Conservation (phyloP, 2,329 filamentous ascomycete species). For the Pseudopithomyces chartarum region DNA sequence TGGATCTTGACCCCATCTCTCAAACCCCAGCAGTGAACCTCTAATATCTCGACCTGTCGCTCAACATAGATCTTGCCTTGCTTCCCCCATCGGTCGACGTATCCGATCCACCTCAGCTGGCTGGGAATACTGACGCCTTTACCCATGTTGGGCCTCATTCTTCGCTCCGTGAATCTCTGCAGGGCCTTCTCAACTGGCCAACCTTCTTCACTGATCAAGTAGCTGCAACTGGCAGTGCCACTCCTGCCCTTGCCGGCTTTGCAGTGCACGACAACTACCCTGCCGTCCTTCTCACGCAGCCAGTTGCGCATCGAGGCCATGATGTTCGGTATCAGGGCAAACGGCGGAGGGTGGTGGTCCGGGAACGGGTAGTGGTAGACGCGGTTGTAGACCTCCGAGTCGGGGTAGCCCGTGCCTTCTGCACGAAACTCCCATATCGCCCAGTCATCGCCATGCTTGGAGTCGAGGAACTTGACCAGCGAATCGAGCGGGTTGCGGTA, state of each 20-base stretch:
- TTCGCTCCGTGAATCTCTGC: constrained; percentile 73
- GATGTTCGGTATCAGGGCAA: constrained; percentile 83
- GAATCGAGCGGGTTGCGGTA: constrained; percentile 92
- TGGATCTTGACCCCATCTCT: constrained; percentile 85
- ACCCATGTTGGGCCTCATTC: constrained; percentile 90
- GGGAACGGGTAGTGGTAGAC: constrained; percentile 95
- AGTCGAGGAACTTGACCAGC: constrained; percentile 85
- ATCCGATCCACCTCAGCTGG: constrained; percentile 84
- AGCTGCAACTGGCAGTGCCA: constrained; percentile 85
- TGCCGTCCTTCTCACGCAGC: constrained; percentile 59
- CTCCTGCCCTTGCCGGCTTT: constrained; percentile 96
- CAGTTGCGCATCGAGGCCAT: constrained; percentile 93
- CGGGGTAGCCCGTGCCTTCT: constrained; percentile 94
- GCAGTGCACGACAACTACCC: constrained; percentile 92
- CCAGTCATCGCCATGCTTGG: constrained; percentile 80
- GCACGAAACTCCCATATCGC: constrained; percentile 97
- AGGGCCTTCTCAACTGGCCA: constrained; percentile 69
- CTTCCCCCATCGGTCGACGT: constrained; percentile 85
- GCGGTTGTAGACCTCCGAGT: constrained; percentile 82
- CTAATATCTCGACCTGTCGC: constrained; percentile 79
- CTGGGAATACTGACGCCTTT: constrained; percentile 91
- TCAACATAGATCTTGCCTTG: constrained; percentile 81
- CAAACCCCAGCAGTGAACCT: constrained; percentile 89
- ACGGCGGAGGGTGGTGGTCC: constrained; percentile 95
- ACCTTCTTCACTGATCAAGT: constrained; percentile 84